Evolutionary conservation across 257 asterid genomes (phyloP).

Genomic region (Gardenia jasminoides): DNA sequence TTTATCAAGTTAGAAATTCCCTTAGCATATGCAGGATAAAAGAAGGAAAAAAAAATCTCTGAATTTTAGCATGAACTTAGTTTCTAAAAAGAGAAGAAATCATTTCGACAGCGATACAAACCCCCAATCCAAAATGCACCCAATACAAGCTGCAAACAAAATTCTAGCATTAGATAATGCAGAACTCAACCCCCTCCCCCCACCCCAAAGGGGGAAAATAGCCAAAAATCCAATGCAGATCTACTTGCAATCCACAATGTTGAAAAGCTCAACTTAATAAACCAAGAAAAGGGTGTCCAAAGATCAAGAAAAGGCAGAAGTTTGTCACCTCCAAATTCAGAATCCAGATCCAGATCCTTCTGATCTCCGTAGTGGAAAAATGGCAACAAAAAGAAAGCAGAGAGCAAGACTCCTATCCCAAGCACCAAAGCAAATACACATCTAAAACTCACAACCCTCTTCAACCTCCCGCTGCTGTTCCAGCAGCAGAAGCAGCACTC

Average conservation of each 20-base stretch:
- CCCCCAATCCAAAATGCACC: not conserved
- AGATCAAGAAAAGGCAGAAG: not conserved
- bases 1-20: not conserved
- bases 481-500: not conserved
- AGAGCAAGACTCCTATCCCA: conserved; percentile 61
- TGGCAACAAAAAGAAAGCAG: conserved; percentile 80
- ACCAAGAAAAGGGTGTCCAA: conserved; percentile 3
- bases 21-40: not conserved
- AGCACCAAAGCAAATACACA: conserved; percentile 62
- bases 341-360: conserved; percentile 76
- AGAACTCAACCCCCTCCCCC: not conserved
- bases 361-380: conserved; percentile 50
- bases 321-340: conserved; percentile 35
- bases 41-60: not conserved
- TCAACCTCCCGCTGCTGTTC: conserved; percentile 33
- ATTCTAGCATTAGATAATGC: not conserved
- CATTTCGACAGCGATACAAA: not conserved
- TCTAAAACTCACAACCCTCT: conserved; percentile 49
- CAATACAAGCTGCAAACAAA: not conserved
- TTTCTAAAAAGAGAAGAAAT: not conserved
- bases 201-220: not conserved
- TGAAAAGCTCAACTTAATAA: conserved; percentile 5
- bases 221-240: conserved; percentile 13
- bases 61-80: not conserved
- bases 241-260: conserved; percentile 12